phyloP scores from a whole-genome alignment of 805 yeast species.

The Kodamaea kaohsiungensis region DNA sequence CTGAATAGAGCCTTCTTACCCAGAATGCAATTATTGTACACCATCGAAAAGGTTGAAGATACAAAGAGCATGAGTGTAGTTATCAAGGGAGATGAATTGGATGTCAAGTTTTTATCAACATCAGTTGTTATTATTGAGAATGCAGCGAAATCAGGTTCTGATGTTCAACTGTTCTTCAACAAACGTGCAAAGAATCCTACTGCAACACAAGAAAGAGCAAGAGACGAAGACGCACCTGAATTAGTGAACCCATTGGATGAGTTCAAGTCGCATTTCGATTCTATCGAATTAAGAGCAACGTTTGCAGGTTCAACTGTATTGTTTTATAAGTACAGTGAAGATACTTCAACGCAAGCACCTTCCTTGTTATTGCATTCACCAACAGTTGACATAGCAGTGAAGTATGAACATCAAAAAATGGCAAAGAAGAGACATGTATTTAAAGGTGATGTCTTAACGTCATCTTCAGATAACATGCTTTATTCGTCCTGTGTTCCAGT shows the following conservation, averaged over 20 bases:
- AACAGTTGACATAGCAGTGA: constrained; percentile 58
- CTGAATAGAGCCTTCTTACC: constrained; percentile 70
- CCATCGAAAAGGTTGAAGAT: constrained; percentile 28
- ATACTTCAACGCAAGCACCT: constrained; percentile 37
- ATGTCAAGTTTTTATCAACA: constrained; percentile 61
- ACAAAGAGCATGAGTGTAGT: constrained; percentile 43
- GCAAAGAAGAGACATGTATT: constrained; percentile 45
- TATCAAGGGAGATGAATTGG: constrained; percentile 68
- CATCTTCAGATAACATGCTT: constrained; percentile 71
- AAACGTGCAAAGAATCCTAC: constrained; percentile 15
- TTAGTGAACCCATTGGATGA: background rate
- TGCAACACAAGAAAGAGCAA: background rate
- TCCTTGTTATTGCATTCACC: constrained; percentile 74
- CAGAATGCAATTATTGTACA: constrained; percentile 59
- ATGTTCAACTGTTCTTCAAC: constrained; percentile 38
- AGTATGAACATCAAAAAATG: constrained; percentile 45
- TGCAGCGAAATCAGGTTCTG: constrained; percentile 46
- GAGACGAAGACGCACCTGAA: background rate
- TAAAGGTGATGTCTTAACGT: constrained; percentile 55
- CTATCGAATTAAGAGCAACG: constrained; percentile 51
- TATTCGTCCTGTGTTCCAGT: constrained; percentile 80
- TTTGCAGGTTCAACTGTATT: constrained; percentile 72
- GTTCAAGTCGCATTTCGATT: constrained; percentile 26
- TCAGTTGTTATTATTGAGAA: constrained; percentile 57
- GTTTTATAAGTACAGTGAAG: constrained; percentile 46